Evolutionary conservation across 192 early-diverging fungal species (phyloP).

Genomic region (Entomortierella lignicola): DNA sequence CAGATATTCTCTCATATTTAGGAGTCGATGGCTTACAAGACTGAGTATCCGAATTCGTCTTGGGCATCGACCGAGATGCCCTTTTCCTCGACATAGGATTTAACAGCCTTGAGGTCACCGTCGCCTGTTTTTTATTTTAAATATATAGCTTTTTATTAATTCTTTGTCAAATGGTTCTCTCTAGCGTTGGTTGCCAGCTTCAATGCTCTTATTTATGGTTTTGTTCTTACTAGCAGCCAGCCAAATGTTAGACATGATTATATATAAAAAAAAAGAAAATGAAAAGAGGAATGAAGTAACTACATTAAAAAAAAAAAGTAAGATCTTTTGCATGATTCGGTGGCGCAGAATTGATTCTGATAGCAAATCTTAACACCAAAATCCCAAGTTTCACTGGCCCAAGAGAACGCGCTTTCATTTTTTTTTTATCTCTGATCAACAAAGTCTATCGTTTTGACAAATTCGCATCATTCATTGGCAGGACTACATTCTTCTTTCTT

Average conservation of each 20-base stretch:
- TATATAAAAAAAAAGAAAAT: neutral
- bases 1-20: too few relatives aligned
- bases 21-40: conserved; percentile 63
- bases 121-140: conserved; percentile 20
- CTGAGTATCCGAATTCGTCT: conserved; percentile 86
- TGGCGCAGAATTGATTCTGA: conserved; percentile 23
- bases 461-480: too few relatives aligned
- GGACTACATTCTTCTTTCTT: too few relatives aligned
- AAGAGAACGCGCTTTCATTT: neutral
- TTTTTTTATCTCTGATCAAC: too few relatives aligned
- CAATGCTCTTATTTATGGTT: neutral
- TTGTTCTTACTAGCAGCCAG: conserved; percentile 32
- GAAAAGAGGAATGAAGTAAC: neutral
- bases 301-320: conserved; percentile 10
- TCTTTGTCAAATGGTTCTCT: too few relatives aligned
- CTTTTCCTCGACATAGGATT: conserved; percentile 60
- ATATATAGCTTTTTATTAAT: neutral
- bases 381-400: too few relatives aligned
- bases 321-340: conserved; percentile 7
- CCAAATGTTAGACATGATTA: conserved; percentile 41
- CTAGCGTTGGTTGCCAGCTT: too few relatives aligned
- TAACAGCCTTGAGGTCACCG: conserved; percentile 38
- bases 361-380: too few relatives aligned
- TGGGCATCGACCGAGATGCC: conserved; percentile 72
- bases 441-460: too few relatives aligned